Conservation (phyloP, 371 early-diverging fungal species). For the Mortierella sp. region DNA sequence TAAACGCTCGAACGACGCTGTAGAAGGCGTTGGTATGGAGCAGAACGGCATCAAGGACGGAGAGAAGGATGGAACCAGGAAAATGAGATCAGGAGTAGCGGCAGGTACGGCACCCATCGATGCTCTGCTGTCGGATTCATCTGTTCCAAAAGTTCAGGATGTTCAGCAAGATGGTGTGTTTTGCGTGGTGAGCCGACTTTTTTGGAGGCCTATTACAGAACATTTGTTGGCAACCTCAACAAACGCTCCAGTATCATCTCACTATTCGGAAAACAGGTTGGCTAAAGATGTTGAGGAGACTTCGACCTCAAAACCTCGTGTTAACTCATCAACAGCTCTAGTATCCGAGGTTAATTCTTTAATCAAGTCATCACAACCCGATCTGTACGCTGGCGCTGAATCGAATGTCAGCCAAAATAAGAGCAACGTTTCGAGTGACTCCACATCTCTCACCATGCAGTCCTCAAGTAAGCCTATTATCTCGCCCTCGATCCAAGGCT, state of each 20-base stretch:
- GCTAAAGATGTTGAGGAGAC: neutral
- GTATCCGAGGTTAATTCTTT: neutral
- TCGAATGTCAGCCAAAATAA: neutral
- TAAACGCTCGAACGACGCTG: neutral
- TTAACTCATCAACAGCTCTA: neutral
- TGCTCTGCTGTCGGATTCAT: neutral
- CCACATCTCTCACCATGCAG: neutral
- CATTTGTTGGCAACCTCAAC: neutral
- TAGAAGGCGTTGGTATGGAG: conserved; percentile 5
- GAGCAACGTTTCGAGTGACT: neutral
- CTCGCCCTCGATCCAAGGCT: neutral
- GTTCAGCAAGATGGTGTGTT: conserved; percentile 50
- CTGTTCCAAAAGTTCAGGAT: neutral
- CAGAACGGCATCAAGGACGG: conserved; percentile 8
- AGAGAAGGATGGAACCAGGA: neutral
- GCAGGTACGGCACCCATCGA: neutral
- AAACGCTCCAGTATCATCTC: neutral
- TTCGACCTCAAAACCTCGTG: neutral
- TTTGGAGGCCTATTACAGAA: conserved; percentile 46
- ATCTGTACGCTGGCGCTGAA: neutral
- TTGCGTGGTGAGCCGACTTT: conserved; percentile 56
- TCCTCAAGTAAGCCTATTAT: neutral
- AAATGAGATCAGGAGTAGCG: neutral
- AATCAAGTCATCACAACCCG: neutral
- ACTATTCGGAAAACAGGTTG: neutral